Conservation (phyloP, 345 rosid genomes). For the Sonneratia caseolaris region DNA sequence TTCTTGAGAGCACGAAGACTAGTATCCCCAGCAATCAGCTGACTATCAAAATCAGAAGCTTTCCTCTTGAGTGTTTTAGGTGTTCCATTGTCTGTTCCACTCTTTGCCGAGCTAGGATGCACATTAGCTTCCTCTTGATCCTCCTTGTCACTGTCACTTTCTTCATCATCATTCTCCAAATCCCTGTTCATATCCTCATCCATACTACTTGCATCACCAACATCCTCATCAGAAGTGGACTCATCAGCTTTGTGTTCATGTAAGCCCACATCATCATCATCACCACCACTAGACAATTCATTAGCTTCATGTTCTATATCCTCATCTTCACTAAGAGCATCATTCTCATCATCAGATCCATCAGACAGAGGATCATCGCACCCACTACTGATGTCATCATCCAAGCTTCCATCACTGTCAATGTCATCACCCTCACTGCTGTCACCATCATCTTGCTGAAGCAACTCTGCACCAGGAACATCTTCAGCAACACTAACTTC, state of each 20-base stretch:
- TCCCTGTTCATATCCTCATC: slow-evolving; percentile 18
- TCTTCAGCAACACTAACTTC: slow-evolving; percentile 49
- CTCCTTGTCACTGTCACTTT: slow-evolving; percentile 8
- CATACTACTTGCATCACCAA: slow-evolving; percentile 15
- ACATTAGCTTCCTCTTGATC: slow-evolving; percentile 22
- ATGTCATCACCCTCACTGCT: slow-evolving; percentile 26
- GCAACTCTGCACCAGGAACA: slow-evolving; percentile 67
- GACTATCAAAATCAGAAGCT: slow-evolving; percentile 51
- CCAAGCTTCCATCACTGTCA: slow-evolving; percentile 13
- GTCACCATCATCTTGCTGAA: slow-evolving; percentile 34
- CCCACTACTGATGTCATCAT: slow-evolving; percentile 28
- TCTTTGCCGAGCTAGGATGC: not conserved
- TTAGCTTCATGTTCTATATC: slow-evolving; percentile 29
- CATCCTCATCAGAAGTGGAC: slow-evolving; percentile 8
- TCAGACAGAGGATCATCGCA: slow-evolving; percentile 19
- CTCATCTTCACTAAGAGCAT: slow-evolving; percentile 23
- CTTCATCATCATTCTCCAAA: slow-evolving; percentile 14
- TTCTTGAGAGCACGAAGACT: slow-evolving; percentile 83
- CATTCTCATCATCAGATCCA: slow-evolving; percentile 26
- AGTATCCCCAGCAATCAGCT: slow-evolving; percentile 62
- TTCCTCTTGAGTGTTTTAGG: slow-evolving; percentile 57
- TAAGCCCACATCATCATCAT: slow-evolving; percentile 5
- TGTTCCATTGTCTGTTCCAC: slow-evolving; percentile 18
- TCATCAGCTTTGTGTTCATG: slow-evolving; percentile 13
- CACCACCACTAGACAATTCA: slow-evolving; percentile 17